A percentile compares a stretch with the other conserved stretches of the same genome.
Conservation (phyloP, 495 filamentous ascomycete species). For the Penicillium cinerascens region DNA sequence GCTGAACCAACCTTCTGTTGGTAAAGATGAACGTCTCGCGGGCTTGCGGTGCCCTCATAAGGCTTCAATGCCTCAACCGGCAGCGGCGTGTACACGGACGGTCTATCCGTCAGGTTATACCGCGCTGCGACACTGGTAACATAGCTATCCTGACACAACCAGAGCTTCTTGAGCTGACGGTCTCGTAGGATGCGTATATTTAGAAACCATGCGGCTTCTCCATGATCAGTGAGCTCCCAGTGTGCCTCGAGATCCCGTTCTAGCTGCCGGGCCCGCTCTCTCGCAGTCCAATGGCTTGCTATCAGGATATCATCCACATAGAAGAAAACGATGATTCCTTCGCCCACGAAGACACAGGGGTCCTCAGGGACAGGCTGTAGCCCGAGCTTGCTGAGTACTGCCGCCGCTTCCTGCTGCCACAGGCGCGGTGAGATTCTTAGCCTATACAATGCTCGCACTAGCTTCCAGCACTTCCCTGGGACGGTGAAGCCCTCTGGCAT, state of each 20-base stretch:
- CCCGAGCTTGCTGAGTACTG: slow-evolving; percentile 12
- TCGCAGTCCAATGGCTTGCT: not conserved
- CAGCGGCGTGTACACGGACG: slow-evolving; percentile 1
- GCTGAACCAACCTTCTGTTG: slow-evolving; percentile 26
- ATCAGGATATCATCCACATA: slow-evolving; percentile 26
- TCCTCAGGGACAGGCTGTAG: slow-evolving; percentile 13
- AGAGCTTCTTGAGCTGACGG: slow-evolving; percentile 4
- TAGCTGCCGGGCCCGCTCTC: not conserved
- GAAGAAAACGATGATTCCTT: slow-evolving; percentile 21
- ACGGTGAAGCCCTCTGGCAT: slow-evolving; percentile 1
- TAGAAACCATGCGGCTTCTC: slow-evolving; percentile 15
- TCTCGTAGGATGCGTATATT: slow-evolving; percentile 17
- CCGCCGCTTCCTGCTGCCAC: slow-evolving; percentile 20
- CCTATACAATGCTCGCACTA: slow-evolving; percentile 19
- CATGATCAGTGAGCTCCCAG: slow-evolving; percentile 9
- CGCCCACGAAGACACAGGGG: slow-evolving; percentile 17
- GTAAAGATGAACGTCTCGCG: slow-evolving; percentile 10
- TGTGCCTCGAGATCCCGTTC: slow-evolving; percentile 2
- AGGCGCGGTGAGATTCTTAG: slow-evolving; percentile 18
- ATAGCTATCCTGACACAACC: slow-evolving; percentile 15
- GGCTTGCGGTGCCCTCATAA: not conserved
- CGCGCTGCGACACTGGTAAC: slow-evolving; percentile 10
- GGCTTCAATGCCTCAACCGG: slow-evolving; percentile 2
- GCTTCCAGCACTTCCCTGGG: not conserved
- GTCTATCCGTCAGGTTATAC: slow-evolving; percentile 10